Base-by-base conservation (phyloP, 2,329 filamentous ascomycete species). In the Botrytis porri region DNA sequence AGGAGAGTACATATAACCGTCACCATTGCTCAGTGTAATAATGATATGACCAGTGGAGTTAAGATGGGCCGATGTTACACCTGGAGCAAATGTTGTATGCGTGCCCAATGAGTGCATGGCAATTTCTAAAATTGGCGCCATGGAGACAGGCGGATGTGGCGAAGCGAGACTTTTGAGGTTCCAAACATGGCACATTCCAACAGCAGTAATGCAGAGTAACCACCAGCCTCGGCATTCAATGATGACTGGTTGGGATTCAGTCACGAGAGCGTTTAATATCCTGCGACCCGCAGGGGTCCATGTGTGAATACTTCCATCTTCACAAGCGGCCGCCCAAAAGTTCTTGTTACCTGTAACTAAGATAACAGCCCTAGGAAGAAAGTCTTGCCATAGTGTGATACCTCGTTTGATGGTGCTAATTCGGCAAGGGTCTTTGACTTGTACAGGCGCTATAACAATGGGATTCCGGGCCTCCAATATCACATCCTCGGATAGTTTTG, bases 161-260 rank as follows among this genome's bases (percentile, higher is more conserved):
- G 95, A 92, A 4, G 90, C 90, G 80, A 97, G 90, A 0, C 89
- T 92, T 77, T 92, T 92, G 74, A 98, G 86, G 80, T 98, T 95
- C 95, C 95, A 99, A 60, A 99, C 93, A 81, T 98, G 91, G 78
- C 92, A 96, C 83, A 95, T 89, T 8, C 96, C 96, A 6, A 93
- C 92, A 1, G 95, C 92, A 6, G 94, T 95, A 75, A 99, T 92
- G 80, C 93, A 95, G 69, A 99, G 86, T 8, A 99, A 84, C 93
- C 93, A 98, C 84, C 92, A 92, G 18, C 93, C 93, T 72, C 95
- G 89, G 78, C 92, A 95, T 81, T 98, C 96, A 39, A 99, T 86
- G 73, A 99, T 96, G 45, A 98, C 95, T 0, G 96, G 93, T 78
- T 98, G 95, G 3, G 95, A 91, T 83, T 99, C 96, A 25, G 98